A percentile compares a stretch with the other conserved stretches of the same genome.
Conservation (phyloP, 2,329 filamentous ascomycete genomes). For the Cladophialophora exuberans region DNA sequence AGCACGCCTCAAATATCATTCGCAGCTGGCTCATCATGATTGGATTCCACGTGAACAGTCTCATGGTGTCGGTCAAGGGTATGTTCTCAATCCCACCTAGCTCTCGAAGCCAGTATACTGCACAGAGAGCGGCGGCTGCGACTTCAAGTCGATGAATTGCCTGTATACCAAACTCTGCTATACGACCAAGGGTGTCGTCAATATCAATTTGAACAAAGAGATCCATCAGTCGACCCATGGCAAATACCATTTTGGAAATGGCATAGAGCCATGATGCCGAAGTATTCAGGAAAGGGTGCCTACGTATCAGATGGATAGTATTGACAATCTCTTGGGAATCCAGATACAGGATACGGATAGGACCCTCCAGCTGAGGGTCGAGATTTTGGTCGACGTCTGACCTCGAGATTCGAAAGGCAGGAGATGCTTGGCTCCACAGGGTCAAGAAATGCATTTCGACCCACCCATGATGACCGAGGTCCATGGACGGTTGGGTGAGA, state of each 20-base stretch:
- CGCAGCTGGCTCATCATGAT: not conserved
- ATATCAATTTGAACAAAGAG: not conserved
- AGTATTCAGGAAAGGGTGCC: not conserved
- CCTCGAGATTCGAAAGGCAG: not conserved
- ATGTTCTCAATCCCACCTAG: constrained; percentile 5
- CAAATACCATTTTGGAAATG: constrained; percentile 6
- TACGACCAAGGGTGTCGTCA: not conserved
- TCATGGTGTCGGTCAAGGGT: not conserved
- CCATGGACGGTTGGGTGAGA: not conserved
- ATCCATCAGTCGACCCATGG: constrained; percentile 6
- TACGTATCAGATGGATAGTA: not conserved
- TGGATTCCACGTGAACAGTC: constrained; percentile 5
- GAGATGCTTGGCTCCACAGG: constrained; percentile 3
- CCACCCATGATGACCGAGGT: constrained; percentile 9
- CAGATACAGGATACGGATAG: constrained; percentile 1
- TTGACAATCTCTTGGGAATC: not conserved
- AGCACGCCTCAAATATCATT: not conserved
- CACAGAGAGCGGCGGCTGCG: not conserved
- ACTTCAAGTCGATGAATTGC: constrained; percentile 1
- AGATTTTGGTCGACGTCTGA: not conserved
- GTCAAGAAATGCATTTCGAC: not conserved
- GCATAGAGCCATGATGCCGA: constrained; percentile 3
- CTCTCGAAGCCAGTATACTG: constrained; percentile 10
- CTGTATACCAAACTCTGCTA: no score
- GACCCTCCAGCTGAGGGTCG: constrained; percentile 1